Percentiles rank a stretch among this genome's conserved stretches.
Conservation (phyloP, 192 early-diverging fungal genomes). For the Backusella psychrophila region DNA sequence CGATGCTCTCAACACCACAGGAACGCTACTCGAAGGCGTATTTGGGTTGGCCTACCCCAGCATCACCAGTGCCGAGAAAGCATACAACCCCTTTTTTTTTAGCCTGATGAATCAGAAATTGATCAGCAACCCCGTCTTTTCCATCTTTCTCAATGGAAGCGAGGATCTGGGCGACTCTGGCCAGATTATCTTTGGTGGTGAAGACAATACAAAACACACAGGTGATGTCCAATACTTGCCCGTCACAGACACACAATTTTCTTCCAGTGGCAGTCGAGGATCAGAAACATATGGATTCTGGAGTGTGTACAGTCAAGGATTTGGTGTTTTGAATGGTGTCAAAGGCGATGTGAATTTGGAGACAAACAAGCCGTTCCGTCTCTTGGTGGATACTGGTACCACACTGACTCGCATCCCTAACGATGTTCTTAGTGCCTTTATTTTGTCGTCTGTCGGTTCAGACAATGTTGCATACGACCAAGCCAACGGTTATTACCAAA, state of each 20-base stretch:
- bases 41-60: slow-evolving; percentile 32
- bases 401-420: slow-evolving; percentile 20
- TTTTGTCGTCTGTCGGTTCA: background rate
- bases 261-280: background rate
- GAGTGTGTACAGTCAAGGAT: slow-evolving; percentile 7
- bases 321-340: background rate
- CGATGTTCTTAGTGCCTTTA: background rate
- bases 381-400: slow-evolving; percentile 28
- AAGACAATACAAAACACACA: slow-evolving; percentile 41
- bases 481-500: background rate
- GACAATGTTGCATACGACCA: background rate
- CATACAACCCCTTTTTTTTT: slow-evolving; percentile 21
- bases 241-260: background rate
- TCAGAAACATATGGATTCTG: slow-evolving; percentile 10
- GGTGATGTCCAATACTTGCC: slow-evolving; percentile 43
- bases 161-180: slow-evolving; percentile 19
- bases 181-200: slow-evolving; percentile 47
- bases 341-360: background rate
- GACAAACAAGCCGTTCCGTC: background rate
- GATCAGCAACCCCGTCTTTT: slow-evolving; percentile 15
- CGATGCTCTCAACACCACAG: background rate
- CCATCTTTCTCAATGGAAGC: slow-evolving; percentile 14
- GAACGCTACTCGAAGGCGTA: slow-evolving; percentile 21
- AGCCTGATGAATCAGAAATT: slow-evolving; percentile 7
- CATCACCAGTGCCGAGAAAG: background rate